phyloP scores from a whole-genome alignment of 352 stramenopile species.

The Phytophthora uliginosa region DNA sequence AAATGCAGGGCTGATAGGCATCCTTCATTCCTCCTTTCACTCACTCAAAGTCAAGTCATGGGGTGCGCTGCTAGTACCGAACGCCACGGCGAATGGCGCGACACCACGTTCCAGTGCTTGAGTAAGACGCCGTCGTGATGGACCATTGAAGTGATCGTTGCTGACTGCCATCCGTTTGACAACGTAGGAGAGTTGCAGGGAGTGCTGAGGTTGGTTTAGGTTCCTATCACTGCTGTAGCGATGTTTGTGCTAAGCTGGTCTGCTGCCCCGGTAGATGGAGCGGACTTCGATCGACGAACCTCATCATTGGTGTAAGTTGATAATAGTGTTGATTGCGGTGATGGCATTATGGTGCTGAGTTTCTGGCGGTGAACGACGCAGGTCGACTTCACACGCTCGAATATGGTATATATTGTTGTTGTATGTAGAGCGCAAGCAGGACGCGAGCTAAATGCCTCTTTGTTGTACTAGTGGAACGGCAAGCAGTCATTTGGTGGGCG shows the following conservation, averaged over 20 bases:
- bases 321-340: background rate
- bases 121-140: background rate
- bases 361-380: constrained; percentile 20
- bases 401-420: constrained; percentile 48
- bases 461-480: constrained; percentile 65
- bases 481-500: constrained; percentile 66
- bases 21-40: constrained; percentile 23
- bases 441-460: background rate
- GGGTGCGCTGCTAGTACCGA: constrained; percentile 37
- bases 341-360: constrained; percentile 8
- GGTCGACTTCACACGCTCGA: constrained; percentile 86
- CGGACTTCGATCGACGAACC: constrained; percentile 71
- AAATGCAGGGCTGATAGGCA: constrained; percentile 15
- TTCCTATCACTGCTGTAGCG: background rate
- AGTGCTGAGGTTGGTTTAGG: constrained; percentile 53
- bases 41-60: constrained; percentile 26
- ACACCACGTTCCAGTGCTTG: constrained; percentile 14
- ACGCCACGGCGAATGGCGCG: constrained; percentile 6
- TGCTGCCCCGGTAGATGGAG: constrained; percentile 36
- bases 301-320: constrained; percentile 73
- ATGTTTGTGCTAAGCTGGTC: background rate
- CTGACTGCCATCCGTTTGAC: constrained; percentile 19
- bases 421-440: background rate
- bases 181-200: constrained; percentile 67
- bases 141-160: background rate